These are phyloP conservation scores for Simmondsia chinensis DNA, from an alignment of 148 eudicot species.

Conservation along the genomic window DNA sequence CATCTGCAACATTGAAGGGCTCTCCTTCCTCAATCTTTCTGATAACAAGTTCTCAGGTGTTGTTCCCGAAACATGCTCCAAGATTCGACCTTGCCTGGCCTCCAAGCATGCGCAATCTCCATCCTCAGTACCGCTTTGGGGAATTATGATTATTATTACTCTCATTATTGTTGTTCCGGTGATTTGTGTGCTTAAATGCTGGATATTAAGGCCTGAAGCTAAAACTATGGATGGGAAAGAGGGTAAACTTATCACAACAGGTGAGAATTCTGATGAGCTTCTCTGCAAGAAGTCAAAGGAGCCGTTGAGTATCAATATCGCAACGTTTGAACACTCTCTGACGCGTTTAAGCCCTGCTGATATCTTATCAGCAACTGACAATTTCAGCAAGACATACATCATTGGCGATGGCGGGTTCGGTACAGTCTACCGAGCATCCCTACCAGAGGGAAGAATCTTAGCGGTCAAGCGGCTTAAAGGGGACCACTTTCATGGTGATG, in stretches of 20 bases:
- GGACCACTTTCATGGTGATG: conserved; percentile 56
- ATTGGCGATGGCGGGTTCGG: conserved; percentile 95
- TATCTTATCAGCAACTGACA: conserved; percentile 69
- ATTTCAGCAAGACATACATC: conserved; percentile 80
- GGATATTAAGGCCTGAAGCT: conserved; percentile 23
- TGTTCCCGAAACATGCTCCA: conserved; percentile 49
- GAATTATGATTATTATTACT: conserved; percentile 28
- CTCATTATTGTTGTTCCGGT: conserved; percentile 27
- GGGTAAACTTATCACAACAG: conserved; percentile 25
- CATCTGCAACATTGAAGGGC: conserved; percentile 53
- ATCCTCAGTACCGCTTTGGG: conserved; percentile 40
- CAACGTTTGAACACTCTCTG: conserved; percentile 76
- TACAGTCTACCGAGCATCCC: conserved; percentile 70
- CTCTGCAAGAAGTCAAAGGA: conserved; percentile 54
- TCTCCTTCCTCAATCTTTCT: conserved; percentile 44
- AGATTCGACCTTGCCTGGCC: conserved; percentile 21
- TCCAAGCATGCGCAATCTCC: conserved; percentile 19
- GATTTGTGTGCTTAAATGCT: conserved; percentile 30
- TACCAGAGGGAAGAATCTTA: conserved; percentile 51
- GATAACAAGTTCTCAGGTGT: conserved; percentile 49
- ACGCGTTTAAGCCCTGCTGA: conserved; percentile 53
- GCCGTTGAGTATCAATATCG: conserved; percentile 85
- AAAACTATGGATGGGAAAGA: conserved; percentile 18
- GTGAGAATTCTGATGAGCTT: conserved; percentile 40
- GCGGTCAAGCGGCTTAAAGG: conserved; percentile 88